Evolutionary conservation across 495 filamentous ascomycete genomes (phyloP), one percentile per base, ranked within the genome.

Genomic region (Niebla homalea): DNA sequence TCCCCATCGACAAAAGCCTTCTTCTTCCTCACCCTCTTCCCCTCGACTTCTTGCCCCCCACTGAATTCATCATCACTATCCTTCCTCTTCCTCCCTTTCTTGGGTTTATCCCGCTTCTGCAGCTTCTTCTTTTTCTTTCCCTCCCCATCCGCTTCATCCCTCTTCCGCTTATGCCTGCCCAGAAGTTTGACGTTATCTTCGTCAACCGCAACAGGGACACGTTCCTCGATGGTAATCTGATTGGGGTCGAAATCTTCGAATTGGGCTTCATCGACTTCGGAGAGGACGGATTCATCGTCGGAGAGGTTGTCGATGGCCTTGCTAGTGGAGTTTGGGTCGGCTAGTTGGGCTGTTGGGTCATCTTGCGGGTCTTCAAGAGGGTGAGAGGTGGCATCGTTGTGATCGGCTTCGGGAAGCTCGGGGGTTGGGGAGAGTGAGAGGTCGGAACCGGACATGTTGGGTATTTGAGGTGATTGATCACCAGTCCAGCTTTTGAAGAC

Each of bases 251-350:
- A 95, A 57, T 94, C 80, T 41, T 85, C 82, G 65, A 99, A 95
- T 62, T 93, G 82, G 41, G 83, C 84, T 62, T 97, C 92, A 64
- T 97, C 93, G 57, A 98, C 83, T 63, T 98, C 92, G 10, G 89
- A 96, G 15, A 94, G 77, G 47, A 85, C 77, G n/a, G 85, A 87
- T 29, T 90, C 86, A 53, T 84, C 78, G 56, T 89, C 87, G 1
- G 83, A 84, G n/a, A 73, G 57, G 43, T 65, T 70, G 19, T 67
- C 63, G 26, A 57, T 39, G 29, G 29, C 29, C 15, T 48, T 26
- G 32, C 36, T 48, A 36, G 57, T 54, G 44, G 60, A 46, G 49
- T 52, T 57, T 12, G 70, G 63, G 19, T 64, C 60, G 12, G 48
- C 62, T 22, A 65, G 50, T 3, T 69, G 67, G 7, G 64, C 61